phyloP scores from a whole-genome alignment of 2,329 filamentous ascomycete species.

The Ascochyta viciae-villosae region DNA sequence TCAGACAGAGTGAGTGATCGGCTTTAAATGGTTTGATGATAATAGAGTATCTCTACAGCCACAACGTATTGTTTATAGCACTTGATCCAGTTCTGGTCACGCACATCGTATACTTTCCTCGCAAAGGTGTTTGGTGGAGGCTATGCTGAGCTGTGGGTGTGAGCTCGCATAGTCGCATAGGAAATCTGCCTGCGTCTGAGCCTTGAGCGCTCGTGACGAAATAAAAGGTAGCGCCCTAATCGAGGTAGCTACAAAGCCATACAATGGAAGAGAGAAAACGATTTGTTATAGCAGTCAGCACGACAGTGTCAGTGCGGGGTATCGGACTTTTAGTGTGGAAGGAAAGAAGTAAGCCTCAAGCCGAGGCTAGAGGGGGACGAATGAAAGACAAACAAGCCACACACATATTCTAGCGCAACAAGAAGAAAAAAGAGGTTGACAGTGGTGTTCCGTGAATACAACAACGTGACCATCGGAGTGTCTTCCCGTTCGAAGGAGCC shows the following conservation, averaged over 20 bases:
- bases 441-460: not conserved
- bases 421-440: not conserved
- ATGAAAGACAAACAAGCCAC: not conserved
- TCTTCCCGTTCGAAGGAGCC: not conserved
- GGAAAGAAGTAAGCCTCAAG: not conserved
- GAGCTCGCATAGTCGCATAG: not conserved
- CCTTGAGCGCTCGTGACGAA: not conserved
- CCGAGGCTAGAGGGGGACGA: not conserved
- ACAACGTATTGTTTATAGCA: not conserved
- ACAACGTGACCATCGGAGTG: not conserved
- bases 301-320: slow-evolving; percentile 10
- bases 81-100: not conserved
- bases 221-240: not conserved
- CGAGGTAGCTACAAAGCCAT: not conserved
- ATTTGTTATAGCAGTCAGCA: not conserved
- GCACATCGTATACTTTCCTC: not conserved
- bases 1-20: not conserved
- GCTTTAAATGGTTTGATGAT: not conserved
- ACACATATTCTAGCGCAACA: not conserved
- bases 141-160: not conserved
- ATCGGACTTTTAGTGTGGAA: not conserved
- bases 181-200: slow-evolving; percentile 12
- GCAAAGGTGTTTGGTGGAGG: slow-evolving; percentile 9
- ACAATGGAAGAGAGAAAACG: not conserved
- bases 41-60: not conserved